Base-by-base conservation (phyloP, 208 protist genomes). In the Crithidia thermophila region DNA sequence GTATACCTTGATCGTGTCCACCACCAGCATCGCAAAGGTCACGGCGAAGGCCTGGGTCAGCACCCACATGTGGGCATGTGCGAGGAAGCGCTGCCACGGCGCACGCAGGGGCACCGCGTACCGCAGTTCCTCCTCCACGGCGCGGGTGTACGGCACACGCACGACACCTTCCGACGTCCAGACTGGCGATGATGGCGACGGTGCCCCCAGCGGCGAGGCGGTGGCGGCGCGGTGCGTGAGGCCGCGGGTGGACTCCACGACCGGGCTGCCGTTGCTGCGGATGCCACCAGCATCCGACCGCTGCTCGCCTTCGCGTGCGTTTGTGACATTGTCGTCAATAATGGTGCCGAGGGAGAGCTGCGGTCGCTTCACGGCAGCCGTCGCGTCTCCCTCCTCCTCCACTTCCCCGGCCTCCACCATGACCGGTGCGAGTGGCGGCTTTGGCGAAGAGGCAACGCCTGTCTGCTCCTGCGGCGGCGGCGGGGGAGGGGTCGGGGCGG, bases 1-100 rank as follows among this genome's bases (percentile, higher is more conserved):
- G 61, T 89, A 90, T 18, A 90, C 39, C 72, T 90, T 93, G 0
- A 61, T 55, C n/a, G 42, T 16, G 40, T 81, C 62, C 57, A 89
- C 76, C 57, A 92, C 61, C n/a, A 69, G 25, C 40, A 82, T 74
- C 13, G 66, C 37, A 6, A 92, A 65, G n/a, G 69, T 63, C 10
- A 96, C 52, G 18, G 69, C 58, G 55, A 83, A 81, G 25, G 62
- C 55, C 42, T 90, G 84, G 0, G 73, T 62, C 37, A 92, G 78
- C 28, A 87, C 50, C 86, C 86, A 92, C 46, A 77, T 65, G 63
- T 85, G 78, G 23, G 72, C 37, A 33, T 60, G 66, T 9, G 80
- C 30, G 5, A 81, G 27, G 36, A 77, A 82, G 8, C 55, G 59
- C 56, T 40, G 34, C 49, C 45, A 71, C 60, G 60, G 60, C 39